A percentile compares a stretch with the other conserved stretches of the same genome.
phyloP scores from a whole-genome alignment of 2,329 filamentous ascomycete genomes.

The Verruconis gallopava region DNA sequence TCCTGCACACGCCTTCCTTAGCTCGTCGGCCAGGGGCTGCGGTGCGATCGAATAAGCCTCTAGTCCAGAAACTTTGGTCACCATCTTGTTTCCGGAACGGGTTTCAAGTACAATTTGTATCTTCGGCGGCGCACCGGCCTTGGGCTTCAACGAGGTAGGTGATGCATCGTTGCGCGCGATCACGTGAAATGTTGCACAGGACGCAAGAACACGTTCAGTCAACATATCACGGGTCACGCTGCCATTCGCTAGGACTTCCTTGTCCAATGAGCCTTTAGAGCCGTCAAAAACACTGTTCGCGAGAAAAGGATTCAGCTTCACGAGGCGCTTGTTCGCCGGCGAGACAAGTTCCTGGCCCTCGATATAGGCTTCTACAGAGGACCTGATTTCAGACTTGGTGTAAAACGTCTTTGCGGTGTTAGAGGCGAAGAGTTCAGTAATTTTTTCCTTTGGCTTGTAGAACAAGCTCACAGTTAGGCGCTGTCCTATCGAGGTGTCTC shows the following conservation, averaged over 20 bases:
- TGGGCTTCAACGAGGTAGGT: slow-evolving; percentile 40
- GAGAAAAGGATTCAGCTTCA: slow-evolving; percentile 49
- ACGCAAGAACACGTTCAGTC: slow-evolving; percentile 43
- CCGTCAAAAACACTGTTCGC: slow-evolving; percentile 48
- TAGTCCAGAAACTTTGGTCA: slow-evolving; percentile 48
- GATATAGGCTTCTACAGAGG: slow-evolving; percentile 44
- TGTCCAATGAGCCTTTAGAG: slow-evolving; percentile 32
- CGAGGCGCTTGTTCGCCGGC: slow-evolving; percentile 45
- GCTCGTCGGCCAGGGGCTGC: slow-evolving; percentile 47
- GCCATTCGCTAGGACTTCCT: slow-evolving; percentile 43
- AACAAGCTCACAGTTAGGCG: slow-evolving; percentile 39
- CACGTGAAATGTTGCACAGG: slow-evolving; percentile 43
- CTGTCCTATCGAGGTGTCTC: slow-evolving; percentile 32
- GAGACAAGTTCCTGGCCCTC: slow-evolving; percentile 44
- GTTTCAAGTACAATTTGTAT: slow-evolving; percentile 48
- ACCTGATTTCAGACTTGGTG: slow-evolving; percentile 46
- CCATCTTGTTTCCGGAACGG: slow-evolving; percentile 52
- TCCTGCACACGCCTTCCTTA: slow-evolving; percentile 56
- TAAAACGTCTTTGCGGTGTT: slow-evolving; percentile 43
- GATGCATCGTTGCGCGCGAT: slow-evolving; percentile 38
- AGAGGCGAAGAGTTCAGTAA: slow-evolving; percentile 41
- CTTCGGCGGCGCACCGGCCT: slow-evolving; percentile 47
- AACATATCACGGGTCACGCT: slow-evolving; percentile 47
- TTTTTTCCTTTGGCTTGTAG: slow-evolving; percentile 44
- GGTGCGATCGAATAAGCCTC: slow-evolving; percentile 50